These are phyloP conservation scores for Rugonectria rugulosa DNA, from an alignment of 2,329 filamentous ascomycete genomes.

Conservation along the genomic window DNA sequence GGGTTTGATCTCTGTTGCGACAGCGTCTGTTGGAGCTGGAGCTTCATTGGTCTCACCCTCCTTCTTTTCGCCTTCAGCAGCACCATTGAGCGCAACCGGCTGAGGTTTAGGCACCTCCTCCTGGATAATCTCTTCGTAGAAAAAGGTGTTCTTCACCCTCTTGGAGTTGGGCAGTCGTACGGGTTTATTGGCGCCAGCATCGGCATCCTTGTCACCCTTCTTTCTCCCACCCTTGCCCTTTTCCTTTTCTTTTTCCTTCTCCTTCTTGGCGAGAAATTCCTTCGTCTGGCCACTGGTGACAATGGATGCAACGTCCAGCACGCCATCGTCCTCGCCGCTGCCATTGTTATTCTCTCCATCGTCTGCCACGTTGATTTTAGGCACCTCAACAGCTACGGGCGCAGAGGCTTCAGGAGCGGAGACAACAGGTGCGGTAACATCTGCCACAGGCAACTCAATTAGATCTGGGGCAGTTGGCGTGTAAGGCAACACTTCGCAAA, in stretches of 20 bases:
- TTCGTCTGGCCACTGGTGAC: conserved; percentile 82
- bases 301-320: conserved; percentile 84
- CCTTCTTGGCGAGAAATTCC: conserved; percentile 83
- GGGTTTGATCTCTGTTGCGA: conserved; percentile 29
- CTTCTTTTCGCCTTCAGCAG: neutral
- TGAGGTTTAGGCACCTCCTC: conserved; percentile 57
- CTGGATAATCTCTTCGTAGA: conserved; percentile 73
- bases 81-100: conserved; percentile 25
- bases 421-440: conserved; percentile 40
- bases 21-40: conserved; percentile 12
- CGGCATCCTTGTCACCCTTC: conserved; percentile 63
- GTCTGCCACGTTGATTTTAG: conserved; percentile 45
- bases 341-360: conserved; percentile 52
- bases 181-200: conserved; percentile 61
- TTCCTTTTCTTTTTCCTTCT: conserved; percentile 79
- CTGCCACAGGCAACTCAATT: conserved; percentile 58
- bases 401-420: conserved; percentile 40
- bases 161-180: conserved; percentile 75
- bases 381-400: conserved; percentile 46
- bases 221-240: conserved; percentile 64
- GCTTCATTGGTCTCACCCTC: conserved; percentile 25
- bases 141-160: conserved; percentile 72
- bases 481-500: conserved; percentile 73
- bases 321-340: conserved; percentile 69
- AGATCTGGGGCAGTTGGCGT: conserved; percentile 52